Evolutionary conservation across 1,284 basidiomycete genomes (phyloP), one percentile per base, ranked within the genome.

Genomic region (Taiwanofungus camphoratus): DNA sequence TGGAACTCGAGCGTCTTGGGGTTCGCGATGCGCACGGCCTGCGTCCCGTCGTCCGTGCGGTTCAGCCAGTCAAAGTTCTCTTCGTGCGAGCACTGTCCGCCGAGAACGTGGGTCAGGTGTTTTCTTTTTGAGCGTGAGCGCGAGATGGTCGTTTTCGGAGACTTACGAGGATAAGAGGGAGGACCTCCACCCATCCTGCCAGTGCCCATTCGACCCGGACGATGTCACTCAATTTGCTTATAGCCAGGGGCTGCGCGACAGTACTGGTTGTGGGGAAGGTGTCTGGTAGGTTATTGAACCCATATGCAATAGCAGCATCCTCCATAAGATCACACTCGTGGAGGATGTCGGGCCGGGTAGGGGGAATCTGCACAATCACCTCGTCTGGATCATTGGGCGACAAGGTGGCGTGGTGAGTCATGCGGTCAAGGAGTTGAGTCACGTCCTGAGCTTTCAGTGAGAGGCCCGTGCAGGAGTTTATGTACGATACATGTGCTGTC

Each of bases 281-380:
- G 54, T 88, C 79, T 2, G 92, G 91, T 34, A 99, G 74, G 59
- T 95, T 95, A 71, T 99, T 97, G 74, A 94, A 99, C 1, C 96
- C 96, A 60, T 94, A 97, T 0, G 92, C 95, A 51, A 99, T 93
- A 4, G 96, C 96, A 1, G 87, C 91, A 56, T 99, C 95, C 62
- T 99, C 95, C 85, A 99, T 91, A 57, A 99, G 78, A 64, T 99
- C 95, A 59, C 94, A 97, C 65, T 98, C 93, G 63, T 99, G 96
- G 46, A 99, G 71, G 52, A 99, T 96, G 61, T 99, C 95, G 1
- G 96, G 92, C 35, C 95, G 81, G 9, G 93, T 98, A 22, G 88
- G 76, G 2, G 95, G 95, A 26, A 99, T 77, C 30, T 79, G 69
- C 20, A 99, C 85, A 20, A 79, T 57, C 18, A 91, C 66, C 55